Evolutionary conservation across 108 stramenopile genomes (phyloP), one percentile per base, ranked within the genome.

Genomic region (Nannochloropsis salina): DNA sequence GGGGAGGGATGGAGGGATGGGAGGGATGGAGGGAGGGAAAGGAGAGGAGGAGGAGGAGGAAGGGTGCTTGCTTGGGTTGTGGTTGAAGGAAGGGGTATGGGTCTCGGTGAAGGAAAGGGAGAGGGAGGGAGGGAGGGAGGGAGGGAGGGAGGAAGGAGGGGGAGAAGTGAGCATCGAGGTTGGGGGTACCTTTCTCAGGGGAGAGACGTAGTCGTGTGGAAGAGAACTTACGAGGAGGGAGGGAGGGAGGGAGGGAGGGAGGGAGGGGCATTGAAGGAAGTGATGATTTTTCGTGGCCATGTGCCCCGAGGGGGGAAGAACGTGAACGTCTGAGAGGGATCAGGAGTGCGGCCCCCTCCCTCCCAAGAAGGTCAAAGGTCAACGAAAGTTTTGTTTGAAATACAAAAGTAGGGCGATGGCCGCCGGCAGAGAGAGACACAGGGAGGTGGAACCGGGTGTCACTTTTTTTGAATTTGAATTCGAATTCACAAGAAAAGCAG

Each of bases 11-110:
- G 61, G 61, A 74, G 15, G 61, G 61, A n/a, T n/a, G n/a, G n/a
- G n/a, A n/a, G n/a, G n/a, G n/a, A n/a, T n/a, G n/a, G n/a, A n/a
- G n/a, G n/a, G n/a, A n/a, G n/a, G n/a, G n/a, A n/a, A n/a, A n/a
- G n/a, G n/a, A n/a, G n/a, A 74, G 61, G 61, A 74, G n/a, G 61
- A n/a, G 61, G n/a, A 74, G 61, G 61, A 74, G 61, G n/a, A n/a
- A 74, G 61, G 61, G n/a, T 15, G 61, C 15, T 2, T 4, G 5
- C 20, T 15, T 2, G 20, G 61, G 5, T 4, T 74, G 61, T 15
- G 20, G 4, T 20, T 15, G 20, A n/a, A 4, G 61, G 61, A 74
- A 74, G 61, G 61, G 61, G 61, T 74, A n/a, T 74, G 61, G 61
- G 61, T 74, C 20, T 74, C n/a, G 61, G 61, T 74, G 61, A n/a